A percentile compares a stretch with the other conserved stretches of the same genome.
Evolutionary conservation across 768 basidiomycete species (phyloP).

Genomic region (Russula sp.): DNA sequence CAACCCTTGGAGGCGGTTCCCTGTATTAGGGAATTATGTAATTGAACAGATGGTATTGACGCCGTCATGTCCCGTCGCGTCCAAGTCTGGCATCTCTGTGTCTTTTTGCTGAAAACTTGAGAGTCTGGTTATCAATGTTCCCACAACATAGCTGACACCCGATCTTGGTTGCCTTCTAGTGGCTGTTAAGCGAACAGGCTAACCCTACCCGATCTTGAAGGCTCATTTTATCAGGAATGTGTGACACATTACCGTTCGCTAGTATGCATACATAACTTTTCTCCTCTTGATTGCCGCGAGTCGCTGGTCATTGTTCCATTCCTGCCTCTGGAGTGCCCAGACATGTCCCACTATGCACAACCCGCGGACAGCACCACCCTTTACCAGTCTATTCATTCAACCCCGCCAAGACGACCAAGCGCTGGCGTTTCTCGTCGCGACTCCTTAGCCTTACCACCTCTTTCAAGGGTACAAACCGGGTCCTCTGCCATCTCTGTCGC

Average conservation of each 20-base stretch:
- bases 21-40: constrained; percentile 13
- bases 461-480: constrained; percentile 14
- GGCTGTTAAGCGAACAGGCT: not conserved
- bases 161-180: not conserved
- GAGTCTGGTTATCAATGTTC: not conserved
- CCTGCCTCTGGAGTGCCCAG: not conserved
- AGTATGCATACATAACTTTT: constrained; percentile 1
- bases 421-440: constrained; percentile 21
- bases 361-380: constrained; percentile 15
- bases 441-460: constrained; percentile 13
- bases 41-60: not conserved
- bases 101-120: not conserved
- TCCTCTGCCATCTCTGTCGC: not conserved
- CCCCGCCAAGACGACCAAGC: constrained; percentile 18
- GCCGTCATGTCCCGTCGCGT: not conserved
- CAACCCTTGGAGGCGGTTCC: not conserved
- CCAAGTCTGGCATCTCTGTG: no score
- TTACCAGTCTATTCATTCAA: constrained; percentile 20
- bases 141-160: not conserved
- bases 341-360: constrained; percentile 16
- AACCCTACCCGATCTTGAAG: not conserved
- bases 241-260: constrained; percentile 9
- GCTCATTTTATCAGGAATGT: constrained; percentile 4
- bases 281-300: not conserved
- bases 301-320: not conserved